These are phyloP conservation scores for Spongospora subterranea DNA, from an alignment of 208 protist genomes.

Conservation along the genomic window DNA sequence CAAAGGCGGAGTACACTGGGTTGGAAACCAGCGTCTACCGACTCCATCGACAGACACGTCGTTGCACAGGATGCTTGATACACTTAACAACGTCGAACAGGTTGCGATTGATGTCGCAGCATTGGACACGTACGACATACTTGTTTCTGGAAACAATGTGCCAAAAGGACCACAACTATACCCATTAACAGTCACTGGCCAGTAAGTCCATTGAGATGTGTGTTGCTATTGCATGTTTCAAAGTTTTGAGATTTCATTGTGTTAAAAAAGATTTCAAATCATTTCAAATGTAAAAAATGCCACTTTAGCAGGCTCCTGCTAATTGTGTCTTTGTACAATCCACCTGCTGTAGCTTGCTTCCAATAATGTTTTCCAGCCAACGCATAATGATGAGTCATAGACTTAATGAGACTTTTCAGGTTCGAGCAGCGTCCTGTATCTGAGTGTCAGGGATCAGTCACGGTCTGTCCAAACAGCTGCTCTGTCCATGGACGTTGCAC, in stretches of 20 bases:
- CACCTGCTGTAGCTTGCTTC: too few species aligned
- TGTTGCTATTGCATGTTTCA: background rate
- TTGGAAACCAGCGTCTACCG: background rate
- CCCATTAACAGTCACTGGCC: background rate
- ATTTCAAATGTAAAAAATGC: too few species aligned
- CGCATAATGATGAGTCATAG: too few species aligned
- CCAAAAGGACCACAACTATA: background rate
- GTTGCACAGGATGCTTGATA: background rate
- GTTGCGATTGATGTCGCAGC: background rate
- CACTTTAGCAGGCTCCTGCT: too few species aligned
- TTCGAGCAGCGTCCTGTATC: constrained; percentile 6
- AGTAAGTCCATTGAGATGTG: background rate
- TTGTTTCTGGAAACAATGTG: background rate
- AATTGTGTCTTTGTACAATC: too few species aligned
- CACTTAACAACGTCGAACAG: constrained; percentile 50
- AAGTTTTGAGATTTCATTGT: too few species aligned
- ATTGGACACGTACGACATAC: background rate
- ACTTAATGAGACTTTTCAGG: too few species aligned
- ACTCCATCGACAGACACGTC: background rate
- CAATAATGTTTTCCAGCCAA: too few species aligned
- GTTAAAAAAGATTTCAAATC: too few species aligned
- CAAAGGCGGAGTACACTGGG: background rate
- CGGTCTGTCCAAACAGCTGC: background rate
- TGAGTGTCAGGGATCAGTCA: background rate
- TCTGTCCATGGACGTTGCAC: constrained; percentile 1